Conservation (phyloP, 1,284 basidiomycete species). For the Ustilago xerochloae region DNA sequence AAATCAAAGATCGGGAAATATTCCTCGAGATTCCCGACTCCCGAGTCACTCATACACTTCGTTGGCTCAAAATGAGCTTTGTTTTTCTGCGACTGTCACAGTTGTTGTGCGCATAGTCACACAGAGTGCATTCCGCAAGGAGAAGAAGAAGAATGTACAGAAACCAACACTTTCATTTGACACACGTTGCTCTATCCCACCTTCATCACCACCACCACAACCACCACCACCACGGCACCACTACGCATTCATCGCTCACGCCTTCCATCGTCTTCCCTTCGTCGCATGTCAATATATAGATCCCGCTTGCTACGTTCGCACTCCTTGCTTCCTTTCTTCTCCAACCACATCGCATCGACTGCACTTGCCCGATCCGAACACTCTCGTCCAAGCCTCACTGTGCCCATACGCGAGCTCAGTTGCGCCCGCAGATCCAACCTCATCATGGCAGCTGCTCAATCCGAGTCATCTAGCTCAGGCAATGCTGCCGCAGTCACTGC, state of each 20-base stretch:
- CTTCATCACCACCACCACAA: background rate
- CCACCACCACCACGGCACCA: background rate
- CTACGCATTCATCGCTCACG: too few species aligned
- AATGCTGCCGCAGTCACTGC: slow-evolving; percentile 2
- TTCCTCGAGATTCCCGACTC: slow-evolving; percentile 13
- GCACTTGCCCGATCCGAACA: background rate
- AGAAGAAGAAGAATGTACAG: slow-evolving; percentile 1
- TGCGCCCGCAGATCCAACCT: slow-evolving; percentile 33
- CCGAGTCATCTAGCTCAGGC: slow-evolving; percentile 28
- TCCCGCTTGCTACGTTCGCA: slow-evolving; percentile 10
- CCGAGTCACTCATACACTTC: slow-evolving; percentile 34
- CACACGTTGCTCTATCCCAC: background rate
- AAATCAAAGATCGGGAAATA: slow-evolving; percentile 1
- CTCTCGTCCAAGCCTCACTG: background rate
- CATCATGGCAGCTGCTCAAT: slow-evolving; percentile 45
- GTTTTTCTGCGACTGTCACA: too few species aligned
- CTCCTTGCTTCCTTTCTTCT: slow-evolving; percentile 5
- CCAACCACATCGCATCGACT: background rate
- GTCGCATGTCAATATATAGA: slow-evolving; percentile 35
- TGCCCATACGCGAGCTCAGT: slow-evolving; percentile 23
- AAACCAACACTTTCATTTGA: slow-evolving; percentile 6
- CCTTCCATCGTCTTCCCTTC: background rate
- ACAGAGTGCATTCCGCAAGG: slow-evolving; percentile 11
- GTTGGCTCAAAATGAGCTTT: too few species aligned
- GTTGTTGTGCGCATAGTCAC: too few species aligned